A percentile compares a stretch with the other conserved stretches of the same genome.
Conservation (phyloP, 345 rosid species). For the Ailanthus altissimus region DNA sequence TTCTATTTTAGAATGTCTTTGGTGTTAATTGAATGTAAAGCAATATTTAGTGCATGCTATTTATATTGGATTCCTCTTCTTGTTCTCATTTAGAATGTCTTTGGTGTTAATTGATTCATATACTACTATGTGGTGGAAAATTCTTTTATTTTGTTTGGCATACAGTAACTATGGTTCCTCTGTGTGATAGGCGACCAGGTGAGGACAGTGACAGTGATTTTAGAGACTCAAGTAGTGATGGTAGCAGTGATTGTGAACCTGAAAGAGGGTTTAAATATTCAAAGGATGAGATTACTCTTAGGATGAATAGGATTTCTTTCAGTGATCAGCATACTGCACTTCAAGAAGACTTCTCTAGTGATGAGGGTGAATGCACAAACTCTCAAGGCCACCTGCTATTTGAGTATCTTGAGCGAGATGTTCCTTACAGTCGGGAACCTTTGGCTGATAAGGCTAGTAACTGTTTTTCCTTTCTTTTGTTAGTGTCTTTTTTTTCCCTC, state of each 20-base stretch:
- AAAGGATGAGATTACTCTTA: conserved; percentile 37
- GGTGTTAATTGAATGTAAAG: conserved; percentile 2
- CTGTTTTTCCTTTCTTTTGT: not conserved
- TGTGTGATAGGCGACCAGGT: conserved; percentile 40
- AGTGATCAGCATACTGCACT: conserved; percentile 43
- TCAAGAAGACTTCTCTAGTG: conserved; percentile 62
- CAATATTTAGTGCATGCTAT: not conserved
- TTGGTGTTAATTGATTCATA: conserved; percentile 8
- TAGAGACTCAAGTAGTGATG: conserved; percentile 72
- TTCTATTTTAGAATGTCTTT: not conserved
- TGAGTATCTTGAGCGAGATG: conserved; percentile 74
- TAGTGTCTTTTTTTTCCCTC: too few relatives aligned
- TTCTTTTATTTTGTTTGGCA: conserved; percentile 11
- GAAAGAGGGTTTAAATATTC: conserved; percentile 42
- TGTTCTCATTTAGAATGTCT: not conserved
- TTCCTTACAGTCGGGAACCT: conserved; percentile 87
- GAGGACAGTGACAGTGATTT: conserved; percentile 84
- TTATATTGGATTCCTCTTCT: not conserved
- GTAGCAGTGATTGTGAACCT: conserved; percentile 68
- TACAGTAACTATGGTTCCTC: not conserved
- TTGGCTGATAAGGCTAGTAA: conserved; percentile 80
- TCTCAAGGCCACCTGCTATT: conserved; percentile 58
- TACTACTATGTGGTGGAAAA: not conserved
- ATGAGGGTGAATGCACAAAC: conserved; percentile 64
- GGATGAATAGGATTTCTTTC: conserved; percentile 49